Evolutionary conservation across 1,284 basidiomycete species (phyloP).

Genomic region (Peniophora sp.): DNA sequence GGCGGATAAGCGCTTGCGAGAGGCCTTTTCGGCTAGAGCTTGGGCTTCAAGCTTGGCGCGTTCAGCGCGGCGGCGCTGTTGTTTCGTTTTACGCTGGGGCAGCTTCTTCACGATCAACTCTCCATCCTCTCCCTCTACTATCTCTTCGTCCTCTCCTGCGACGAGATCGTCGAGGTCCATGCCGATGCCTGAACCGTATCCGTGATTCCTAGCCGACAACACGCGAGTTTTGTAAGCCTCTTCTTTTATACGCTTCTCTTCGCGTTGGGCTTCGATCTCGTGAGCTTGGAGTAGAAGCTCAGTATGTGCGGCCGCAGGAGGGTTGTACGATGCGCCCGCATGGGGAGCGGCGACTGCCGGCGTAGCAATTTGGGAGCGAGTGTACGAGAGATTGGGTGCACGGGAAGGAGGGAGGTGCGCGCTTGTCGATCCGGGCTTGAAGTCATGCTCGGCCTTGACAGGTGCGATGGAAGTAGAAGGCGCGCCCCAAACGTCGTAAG

Average conservation of each 20-base stretch:
- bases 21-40: slow-evolving; percentile 47
- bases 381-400: slow-evolving; percentile 37
- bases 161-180: slow-evolving; percentile 53
- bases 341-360: slow-evolving; percentile 74
- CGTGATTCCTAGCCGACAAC: slow-evolving; percentile 34
- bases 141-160: slow-evolving; percentile 22
- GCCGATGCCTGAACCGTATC: slow-evolving; percentile 25
- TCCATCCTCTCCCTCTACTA: slow-evolving; percentile 19
- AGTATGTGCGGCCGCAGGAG: slow-evolving; percentile 69
- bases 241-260: slow-evolving; percentile 45
- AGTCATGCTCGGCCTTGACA: slow-evolving; percentile 10
- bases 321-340: slow-evolving; percentile 92
- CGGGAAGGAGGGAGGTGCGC: slow-evolving; percentile 23
- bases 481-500: slow-evolving; percentile 65
- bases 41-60: slow-evolving; percentile 31
- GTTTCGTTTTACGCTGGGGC: slow-evolving; percentile 66
- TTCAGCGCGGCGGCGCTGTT: slow-evolving; percentile 27
- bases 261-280: slow-evolving; percentile 54
- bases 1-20: slow-evolving; percentile 50
- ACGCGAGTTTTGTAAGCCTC: slow-evolving; percentile 41
- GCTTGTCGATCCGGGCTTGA: slow-evolving; percentile 37
- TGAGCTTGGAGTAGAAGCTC: slow-evolving; percentile 69
- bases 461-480: no score
- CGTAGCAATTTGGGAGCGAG: slow-evolving; percentile 45
- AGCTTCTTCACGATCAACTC: slow-evolving; percentile 33